Evolutionary conservation across 257 asterid genomes (phyloP).

Genomic region (Solanum dulcamara): DNA sequence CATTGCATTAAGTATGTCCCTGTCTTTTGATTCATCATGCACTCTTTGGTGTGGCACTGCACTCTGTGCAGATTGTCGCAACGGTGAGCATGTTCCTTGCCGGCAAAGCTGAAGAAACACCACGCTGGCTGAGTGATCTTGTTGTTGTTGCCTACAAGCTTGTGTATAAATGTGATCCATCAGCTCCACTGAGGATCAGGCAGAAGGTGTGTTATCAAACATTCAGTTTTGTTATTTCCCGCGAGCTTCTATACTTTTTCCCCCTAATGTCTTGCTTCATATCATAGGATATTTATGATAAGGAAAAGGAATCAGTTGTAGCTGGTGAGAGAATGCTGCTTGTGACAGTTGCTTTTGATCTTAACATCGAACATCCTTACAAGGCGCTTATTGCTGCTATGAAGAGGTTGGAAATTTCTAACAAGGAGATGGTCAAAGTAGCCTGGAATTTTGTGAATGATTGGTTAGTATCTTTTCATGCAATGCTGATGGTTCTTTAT

Average conservation of each 20-base stretch:
- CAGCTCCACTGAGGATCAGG: conserved; percentile 38
- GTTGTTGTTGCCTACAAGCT: conserved; percentile 33
- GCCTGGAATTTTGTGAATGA: conserved; percentile 67
- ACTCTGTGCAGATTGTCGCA: conserved; percentile 35
- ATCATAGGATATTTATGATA: conserved; percentile 35
- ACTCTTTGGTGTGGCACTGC: conserved; percentile 5
- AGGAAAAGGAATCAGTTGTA: conserved; percentile 34
- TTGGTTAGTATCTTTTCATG: conserved; percentile 22
- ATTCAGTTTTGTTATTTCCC: background rate
- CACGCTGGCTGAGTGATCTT: conserved; percentile 39
- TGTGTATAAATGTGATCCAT: conserved; percentile 47
- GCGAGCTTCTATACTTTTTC: background rate
- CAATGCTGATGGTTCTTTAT: background rate
- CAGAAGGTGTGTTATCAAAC: conserved; percentile 24
- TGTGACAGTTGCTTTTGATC: conserved; percentile 50
- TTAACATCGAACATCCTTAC: conserved; percentile 50
- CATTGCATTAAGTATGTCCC: background rate
- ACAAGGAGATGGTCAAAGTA: conserved; percentile 34
- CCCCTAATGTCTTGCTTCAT: conserved; percentile 1
- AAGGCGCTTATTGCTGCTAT: conserved; percentile 45
- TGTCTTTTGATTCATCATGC: background rate
- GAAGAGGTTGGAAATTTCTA: conserved; percentile 31
- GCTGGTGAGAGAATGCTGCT: conserved; percentile 41
- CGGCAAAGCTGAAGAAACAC: conserved; percentile 55
- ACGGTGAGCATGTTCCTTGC: conserved; percentile 52